A percentile compares a stretch with the other conserved stretches of the same genome.
Conservation (phyloP, 495 filamentous ascomycete species). For the Penicillium maclennaniae region DNA sequence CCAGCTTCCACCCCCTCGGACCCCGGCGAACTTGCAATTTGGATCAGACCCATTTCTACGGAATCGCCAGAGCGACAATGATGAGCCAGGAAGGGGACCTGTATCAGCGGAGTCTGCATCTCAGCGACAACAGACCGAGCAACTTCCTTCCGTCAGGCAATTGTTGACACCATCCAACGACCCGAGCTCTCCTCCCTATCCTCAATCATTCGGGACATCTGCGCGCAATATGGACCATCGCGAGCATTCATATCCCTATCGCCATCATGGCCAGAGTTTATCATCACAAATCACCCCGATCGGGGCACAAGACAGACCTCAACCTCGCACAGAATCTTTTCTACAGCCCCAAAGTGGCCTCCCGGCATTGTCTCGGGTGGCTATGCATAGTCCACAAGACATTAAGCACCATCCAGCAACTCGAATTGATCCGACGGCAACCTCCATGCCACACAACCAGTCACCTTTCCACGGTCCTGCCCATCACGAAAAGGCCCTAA, state of each 20-base stretch:
- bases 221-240: conserved; percentile 17
- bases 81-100: conserved; percentile 20
- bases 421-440: conserved; percentile 21
- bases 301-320: conserved; percentile 18
- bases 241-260: conserved; percentile 19
- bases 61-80: conserved; percentile 28
- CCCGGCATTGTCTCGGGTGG: conserved; percentile 36
- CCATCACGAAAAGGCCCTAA: conserved; percentile 15
- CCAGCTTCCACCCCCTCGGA: conserved; percentile 49
- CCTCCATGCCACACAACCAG: conserved; percentile 14
- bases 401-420: conserved; percentile 17
- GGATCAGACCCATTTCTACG: conserved; percentile 39
- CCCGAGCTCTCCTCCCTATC: conserved; percentile 30
- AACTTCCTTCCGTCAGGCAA: conserved; percentile 48
- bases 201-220: conserved; percentile 22
- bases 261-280: conserved; percentile 21
- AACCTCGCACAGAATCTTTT: conserved; percentile 20
- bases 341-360: conserved; percentile 22
- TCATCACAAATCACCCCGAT: conserved; percentile 11
- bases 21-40: conserved; percentile 39
- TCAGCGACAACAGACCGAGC: conserved; percentile 25
- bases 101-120: conserved; percentile 13
- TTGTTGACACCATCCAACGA: conserved; percentile 39
- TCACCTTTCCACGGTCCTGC: conserved; percentile 10
- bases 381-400: conserved; percentile 19